phyloP scores from a whole-genome alignment of 1,284 basidiomycete species.

The Agroathelia rolfsii region DNA sequence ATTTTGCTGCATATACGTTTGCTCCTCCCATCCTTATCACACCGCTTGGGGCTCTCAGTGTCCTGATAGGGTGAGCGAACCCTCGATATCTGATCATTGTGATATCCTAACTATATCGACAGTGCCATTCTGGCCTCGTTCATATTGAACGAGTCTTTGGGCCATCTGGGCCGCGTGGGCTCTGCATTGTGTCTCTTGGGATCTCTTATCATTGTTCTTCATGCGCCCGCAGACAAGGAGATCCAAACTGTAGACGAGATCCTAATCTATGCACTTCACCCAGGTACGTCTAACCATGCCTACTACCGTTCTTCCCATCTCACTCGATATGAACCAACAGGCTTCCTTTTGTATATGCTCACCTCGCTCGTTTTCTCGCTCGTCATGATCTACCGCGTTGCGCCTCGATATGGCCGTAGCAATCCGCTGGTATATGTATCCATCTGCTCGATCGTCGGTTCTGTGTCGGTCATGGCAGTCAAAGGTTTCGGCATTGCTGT shows the following conservation, averaged over 20 bases:
- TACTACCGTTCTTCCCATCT: too few species aligned
- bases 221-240: conserved; percentile 94
- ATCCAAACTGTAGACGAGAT: conserved; percentile 94
- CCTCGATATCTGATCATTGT: conserved; percentile 1
- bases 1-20: conserved; percentile 98
- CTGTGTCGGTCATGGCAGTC: conserved; percentile 87
- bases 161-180: conserved; percentile 86
- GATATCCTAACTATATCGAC: conserved; percentile 13
- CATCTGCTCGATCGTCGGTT: conserved; percentile 86
- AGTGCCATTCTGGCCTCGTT: conserved; percentile 92
- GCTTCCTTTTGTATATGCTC: conserved; percentile 84
- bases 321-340: too few species aligned
- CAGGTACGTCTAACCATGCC: conserved; percentile 67
- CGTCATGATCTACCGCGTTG: conserved; percentile 83
- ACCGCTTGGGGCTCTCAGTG: conserved; percentile 89
- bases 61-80: conserved; percentile 82
- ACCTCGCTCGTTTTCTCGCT: conserved; percentile 76
- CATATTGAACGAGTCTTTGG: conserved; percentile 88
- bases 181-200: conserved; percentile 89
- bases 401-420: conserved; percentile 80
- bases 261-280: conserved; percentile 79
- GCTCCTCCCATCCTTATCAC: conserved; percentile 97
- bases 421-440: conserved; percentile 92
- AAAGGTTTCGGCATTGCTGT: conserved; percentile 96
- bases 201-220: conserved; percentile 90